A percentile compares a stretch with the other conserved stretches of the same genome.
These are phyloP conservation scores for Botryotinia calthae DNA, from an alignment of 2,329 filamentous ascomycete genomes.

Conservation along the genomic window DNA sequence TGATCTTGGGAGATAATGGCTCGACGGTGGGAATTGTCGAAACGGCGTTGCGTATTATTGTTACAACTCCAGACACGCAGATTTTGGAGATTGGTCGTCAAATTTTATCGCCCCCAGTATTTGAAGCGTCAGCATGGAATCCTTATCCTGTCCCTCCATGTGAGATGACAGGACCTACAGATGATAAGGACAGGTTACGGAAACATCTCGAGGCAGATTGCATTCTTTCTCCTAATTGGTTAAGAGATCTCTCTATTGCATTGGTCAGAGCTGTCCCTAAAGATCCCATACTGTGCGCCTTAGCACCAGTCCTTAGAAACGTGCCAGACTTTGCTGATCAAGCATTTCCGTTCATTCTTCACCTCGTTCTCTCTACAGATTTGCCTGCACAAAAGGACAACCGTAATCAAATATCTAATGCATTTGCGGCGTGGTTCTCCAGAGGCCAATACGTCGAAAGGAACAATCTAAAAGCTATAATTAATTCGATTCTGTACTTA, in stretches of 20 bases:
- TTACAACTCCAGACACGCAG: constrained; percentile 45
- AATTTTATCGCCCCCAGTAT: constrained; percentile 52
- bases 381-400: constrained; percentile 57
- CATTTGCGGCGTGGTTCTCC: constrained; percentile 63
- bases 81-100: constrained; percentile 52
- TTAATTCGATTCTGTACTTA: constrained; percentile 84
- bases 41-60: constrained; percentile 54
- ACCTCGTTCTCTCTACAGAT: constrained; percentile 72
- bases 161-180: constrained; percentile 39
- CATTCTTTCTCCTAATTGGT: constrained; percentile 55
- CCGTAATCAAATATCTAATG: constrained; percentile 62
- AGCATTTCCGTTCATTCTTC: constrained; percentile 79
- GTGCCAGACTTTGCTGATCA: constrained; percentile 69
- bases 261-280: constrained; percentile 58
- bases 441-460: constrained; percentile 46
- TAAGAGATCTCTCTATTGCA: constrained; percentile 58
- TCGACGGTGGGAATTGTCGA: constrained; percentile 59
- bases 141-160: constrained; percentile 55
- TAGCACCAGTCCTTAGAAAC: constrained; percentile 63
- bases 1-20: constrained; percentile 58
- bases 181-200: constrained; percentile 18
- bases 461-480: constrained; percentile 67
- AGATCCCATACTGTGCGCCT: constrained; percentile 66
- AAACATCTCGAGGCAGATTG: constrained; percentile 24
- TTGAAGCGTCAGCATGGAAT: constrained; percentile 55